A percentile compares a stretch with the other conserved stretches of the same genome.
Evolutionary conservation across 2,329 filamentous ascomycete genomes (phyloP).

Genomic region (Cadophora sp.): DNA sequence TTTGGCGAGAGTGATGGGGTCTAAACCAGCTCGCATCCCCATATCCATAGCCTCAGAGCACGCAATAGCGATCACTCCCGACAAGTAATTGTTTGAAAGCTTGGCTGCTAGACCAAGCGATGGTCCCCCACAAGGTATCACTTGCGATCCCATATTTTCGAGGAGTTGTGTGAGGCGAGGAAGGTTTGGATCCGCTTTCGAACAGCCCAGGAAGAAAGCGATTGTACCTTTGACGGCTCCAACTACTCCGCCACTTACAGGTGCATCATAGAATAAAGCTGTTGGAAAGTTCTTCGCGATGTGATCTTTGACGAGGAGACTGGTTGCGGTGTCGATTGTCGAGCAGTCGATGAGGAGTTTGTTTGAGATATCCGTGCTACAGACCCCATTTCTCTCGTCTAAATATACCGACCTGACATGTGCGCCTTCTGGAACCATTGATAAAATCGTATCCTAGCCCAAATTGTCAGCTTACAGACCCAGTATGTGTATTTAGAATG

Average conservation of each 20-base stretch:
- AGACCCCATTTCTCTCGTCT: slow-evolving; percentile 55
- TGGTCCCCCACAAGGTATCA: slow-evolving; percentile 60
- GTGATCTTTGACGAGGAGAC: slow-evolving; percentile 38
- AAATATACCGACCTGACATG: slow-evolving; percentile 72
- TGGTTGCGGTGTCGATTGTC: slow-evolving; percentile 73
- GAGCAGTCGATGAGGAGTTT: slow-evolving; percentile 73
- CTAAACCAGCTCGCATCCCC: slow-evolving; percentile 62
- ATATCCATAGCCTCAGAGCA: slow-evolving; percentile 66
- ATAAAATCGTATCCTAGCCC: slow-evolving; percentile 68
- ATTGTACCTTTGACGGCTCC: slow-evolving; percentile 47
- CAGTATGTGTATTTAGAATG: background rate
- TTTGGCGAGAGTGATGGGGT: slow-evolving; percentile 58
- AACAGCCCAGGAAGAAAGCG: slow-evolving; percentile 51
- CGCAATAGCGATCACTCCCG: slow-evolving; percentile 64
- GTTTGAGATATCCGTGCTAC: slow-evolving; percentile 45
- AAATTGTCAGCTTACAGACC: background rate
- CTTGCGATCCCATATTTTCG: slow-evolving; percentile 60
- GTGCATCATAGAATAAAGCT: slow-evolving; percentile 47
- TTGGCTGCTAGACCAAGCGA: slow-evolving; percentile 72
- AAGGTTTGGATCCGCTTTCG: slow-evolving; percentile 48
- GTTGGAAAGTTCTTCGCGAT: slow-evolving; percentile 4
- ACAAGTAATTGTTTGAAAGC: slow-evolving; percentile 67
- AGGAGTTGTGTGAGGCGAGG: slow-evolving; percentile 62
- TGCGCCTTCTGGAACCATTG: slow-evolving; percentile 70
- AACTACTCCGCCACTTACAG: slow-evolving; percentile 46